These are phyloP conservation scores for Dorcoceras hygrometricum DNA, from an alignment of 257 asterid species.

Conservation along the genomic window DNA sequence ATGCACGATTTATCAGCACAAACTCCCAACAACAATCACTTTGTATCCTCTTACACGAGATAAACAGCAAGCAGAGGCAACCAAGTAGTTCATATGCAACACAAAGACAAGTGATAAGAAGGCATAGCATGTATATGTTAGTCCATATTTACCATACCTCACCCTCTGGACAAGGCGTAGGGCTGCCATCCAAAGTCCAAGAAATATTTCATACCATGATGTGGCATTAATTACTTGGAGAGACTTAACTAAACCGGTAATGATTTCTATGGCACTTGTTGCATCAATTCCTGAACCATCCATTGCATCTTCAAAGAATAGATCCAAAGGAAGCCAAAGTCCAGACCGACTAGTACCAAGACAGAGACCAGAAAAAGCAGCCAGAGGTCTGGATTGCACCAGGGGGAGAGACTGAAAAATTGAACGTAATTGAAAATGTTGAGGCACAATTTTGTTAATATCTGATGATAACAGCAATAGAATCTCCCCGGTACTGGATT, in stretches of 20 bases:
- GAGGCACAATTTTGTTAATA: constrained; percentile 28
- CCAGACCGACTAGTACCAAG: constrained; percentile 69
- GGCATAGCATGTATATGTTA: constrained; percentile 6
- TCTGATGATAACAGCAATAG: constrained; percentile 51
- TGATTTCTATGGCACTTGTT: constrained; percentile 82
- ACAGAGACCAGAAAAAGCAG: constrained; percentile 59
- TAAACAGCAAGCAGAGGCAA: not conserved
- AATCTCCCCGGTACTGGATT: constrained; percentile 36
- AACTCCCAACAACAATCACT: not conserved
- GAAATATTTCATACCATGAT: constrained; percentile 83
- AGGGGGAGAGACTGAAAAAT: constrained; percentile 39
- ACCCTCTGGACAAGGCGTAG: constrained; percentile 95
- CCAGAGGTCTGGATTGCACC: constrained; percentile 50
- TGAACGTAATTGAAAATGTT: constrained; percentile 38
- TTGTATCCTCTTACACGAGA: not conserved
- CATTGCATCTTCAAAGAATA: constrained; percentile 92
- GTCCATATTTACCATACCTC: constrained; percentile 61
- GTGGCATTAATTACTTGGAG: constrained; percentile 83
- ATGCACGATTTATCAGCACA: not conserved
- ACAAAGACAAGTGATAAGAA: not conserved
- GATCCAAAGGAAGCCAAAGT: constrained; percentile 94
- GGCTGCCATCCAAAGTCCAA: constrained; percentile 98
- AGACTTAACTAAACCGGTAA: constrained; percentile 79
- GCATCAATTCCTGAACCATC: constrained; percentile 87
- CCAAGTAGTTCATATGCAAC: not conserved